phyloP scores from a whole-genome alignment of 495 filamentous ascomycete species.

The Daldinia decipiens region DNA sequence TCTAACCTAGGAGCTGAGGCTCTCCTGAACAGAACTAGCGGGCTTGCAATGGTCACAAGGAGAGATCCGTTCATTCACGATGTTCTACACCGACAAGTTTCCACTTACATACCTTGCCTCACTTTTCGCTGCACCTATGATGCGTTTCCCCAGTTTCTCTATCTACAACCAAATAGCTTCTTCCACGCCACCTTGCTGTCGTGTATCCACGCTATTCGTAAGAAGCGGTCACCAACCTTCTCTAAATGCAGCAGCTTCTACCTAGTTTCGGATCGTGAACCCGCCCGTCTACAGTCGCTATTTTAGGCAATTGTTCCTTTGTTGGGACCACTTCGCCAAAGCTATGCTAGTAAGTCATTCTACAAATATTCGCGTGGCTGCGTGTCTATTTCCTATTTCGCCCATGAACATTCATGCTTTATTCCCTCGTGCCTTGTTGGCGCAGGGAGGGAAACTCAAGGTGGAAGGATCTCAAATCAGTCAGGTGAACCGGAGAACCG shows the following conservation, averaged over 20 bases:
- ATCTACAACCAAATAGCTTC: constrained; percentile 41
- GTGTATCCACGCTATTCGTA: constrained; percentile 44
- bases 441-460: neutral
- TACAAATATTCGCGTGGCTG: neutral
- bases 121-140: constrained; percentile 35
- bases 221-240: constrained; percentile 43
- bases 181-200: constrained; percentile 40
- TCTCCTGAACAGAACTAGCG: constrained; percentile 37
- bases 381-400: constrained; percentile 4
- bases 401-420: neutral
- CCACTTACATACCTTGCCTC: constrained; percentile 35
- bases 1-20: constrained; percentile 20
- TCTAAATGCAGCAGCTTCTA: constrained; percentile 26
- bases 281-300: constrained; percentile 4
- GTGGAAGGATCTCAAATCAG: neutral
- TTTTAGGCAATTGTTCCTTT: constrained; percentile 20
- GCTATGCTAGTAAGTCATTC: constrained; percentile 1
- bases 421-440: neutral
- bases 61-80: constrained; percentile 32
- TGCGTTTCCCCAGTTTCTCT: constrained; percentile 30
- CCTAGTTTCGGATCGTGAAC: constrained; percentile 13
- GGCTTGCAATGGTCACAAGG: constrained; percentile 25
- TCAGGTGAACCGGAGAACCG: neutral
- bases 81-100: constrained; percentile 45
- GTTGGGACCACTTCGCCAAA: constrained; percentile 19